Evolutionary conservation across 306 rosid species (phyloP), one percentile per base, ranked within the genome.

Genomic region (Erythrophleum fordii): DNA sequence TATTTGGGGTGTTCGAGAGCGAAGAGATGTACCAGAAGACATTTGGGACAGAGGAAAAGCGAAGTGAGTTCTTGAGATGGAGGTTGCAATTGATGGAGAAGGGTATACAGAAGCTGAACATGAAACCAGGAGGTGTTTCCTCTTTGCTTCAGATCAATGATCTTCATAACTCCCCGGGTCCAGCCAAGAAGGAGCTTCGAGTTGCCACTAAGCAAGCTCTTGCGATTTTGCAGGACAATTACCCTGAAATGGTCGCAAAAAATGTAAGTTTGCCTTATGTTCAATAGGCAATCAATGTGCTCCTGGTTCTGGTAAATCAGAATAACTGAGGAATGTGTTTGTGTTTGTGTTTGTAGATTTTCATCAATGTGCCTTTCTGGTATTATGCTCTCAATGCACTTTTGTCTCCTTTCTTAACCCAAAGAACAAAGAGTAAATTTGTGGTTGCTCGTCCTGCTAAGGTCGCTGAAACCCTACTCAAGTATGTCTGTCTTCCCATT

Each of bases 281-380:
- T 59, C 23, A 26, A 74, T 10, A 44, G 9, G 6, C 44, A 13
- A 34, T 14, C 8, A 7, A n/a, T 55, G 29, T 46, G 52, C 4
- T 25, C 8, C 5, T 45, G 37, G 0, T 65, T 41, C 53, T 69
- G 52, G 7, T 60, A 26, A 10, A 37, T 52, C 35, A 28, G 26
- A 20, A 71, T 49, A 13, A 62, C 55, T 78, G 82, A 79, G 13
- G 23, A 4, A 25, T n/a, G 72, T 14, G 28, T n/a, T 53, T 67
- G 34, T 76, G 42, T 76, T 65, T 69, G 35, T 77, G 44, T 71
- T 77, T 75, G 69, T 35, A 88, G 91, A 80, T 88, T 60, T 85
- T 88, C 83, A 88, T 88, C 83, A 88, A 88, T 81, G 91, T 81
- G 61, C 91, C 91, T 42, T 88, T 86, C 73, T 88, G 91, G 91